Conservation (phyloP, 148 eudicot species). For the Spergularia marina region DNA sequence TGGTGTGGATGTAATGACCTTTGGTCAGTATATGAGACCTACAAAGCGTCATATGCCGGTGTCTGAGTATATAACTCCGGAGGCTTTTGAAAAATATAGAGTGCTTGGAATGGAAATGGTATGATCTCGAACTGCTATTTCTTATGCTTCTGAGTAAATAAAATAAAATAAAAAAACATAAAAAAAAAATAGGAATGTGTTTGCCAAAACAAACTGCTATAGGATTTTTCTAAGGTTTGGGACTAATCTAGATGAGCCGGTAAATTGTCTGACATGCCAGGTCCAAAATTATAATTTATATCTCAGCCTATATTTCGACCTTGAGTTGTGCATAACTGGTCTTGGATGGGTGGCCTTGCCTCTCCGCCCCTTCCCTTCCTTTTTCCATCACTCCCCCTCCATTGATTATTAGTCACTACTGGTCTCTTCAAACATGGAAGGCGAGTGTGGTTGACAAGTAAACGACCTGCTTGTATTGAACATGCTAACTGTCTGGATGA, state of each 20-base stretch:
- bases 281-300: too few species aligned
- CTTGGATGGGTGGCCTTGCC: neutral
- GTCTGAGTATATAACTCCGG: conserved; percentile 84
- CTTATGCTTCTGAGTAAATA: neutral
- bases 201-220: neutral
- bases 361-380: too few species aligned
- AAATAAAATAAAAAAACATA: too few species aligned
- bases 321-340: neutral
- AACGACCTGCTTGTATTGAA: neutral
- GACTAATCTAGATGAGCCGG: neutral
- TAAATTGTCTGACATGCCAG: neutral
- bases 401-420: neutral
- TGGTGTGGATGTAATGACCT: conserved; percentile 96
- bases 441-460: neutral
- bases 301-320: neutral
- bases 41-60: conserved; percentile 97
- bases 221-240: neutral
- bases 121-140: neutral
- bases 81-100: conserved; percentile 82
- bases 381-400: neutral
- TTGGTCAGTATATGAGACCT: conserved; percentile 97
- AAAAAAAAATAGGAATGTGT: too few species aligned
- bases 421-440: neutral
- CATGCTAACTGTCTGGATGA: neutral
- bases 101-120: conserved; percentile 93